Percentiles rank a stretch among this genome's conserved stretches.
phyloP scores from a whole-genome alignment of 179 eudicot species.

The Sideroxylon spinosum region DNA sequence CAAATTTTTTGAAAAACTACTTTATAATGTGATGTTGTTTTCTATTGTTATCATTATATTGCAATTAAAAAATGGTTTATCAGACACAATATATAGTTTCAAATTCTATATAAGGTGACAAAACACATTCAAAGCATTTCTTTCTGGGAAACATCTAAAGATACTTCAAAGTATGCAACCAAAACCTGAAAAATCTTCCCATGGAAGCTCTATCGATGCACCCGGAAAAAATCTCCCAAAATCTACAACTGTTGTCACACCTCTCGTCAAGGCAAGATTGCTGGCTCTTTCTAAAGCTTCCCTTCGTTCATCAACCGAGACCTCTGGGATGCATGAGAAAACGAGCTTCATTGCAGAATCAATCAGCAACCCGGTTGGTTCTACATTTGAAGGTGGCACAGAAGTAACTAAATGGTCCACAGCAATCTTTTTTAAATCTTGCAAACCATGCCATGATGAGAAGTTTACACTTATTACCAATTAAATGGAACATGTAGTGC shows the following conservation, averaged over 20 bases:
- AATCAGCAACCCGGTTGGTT: slow-evolving; percentile 84
- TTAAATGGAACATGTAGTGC: neutral
- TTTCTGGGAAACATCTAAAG: neutral
- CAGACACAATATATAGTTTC: neutral
- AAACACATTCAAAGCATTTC: neutral
- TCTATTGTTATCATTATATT: neutral
- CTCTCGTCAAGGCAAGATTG: slow-evolving; percentile 65
- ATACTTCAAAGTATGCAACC: neutral
- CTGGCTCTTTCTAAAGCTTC: slow-evolving; percentile 77
- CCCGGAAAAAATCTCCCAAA: slow-evolving; percentile 90
- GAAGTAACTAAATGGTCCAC: neutral
- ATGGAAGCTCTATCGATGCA: slow-evolving; percentile 56
- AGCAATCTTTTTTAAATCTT: neutral
- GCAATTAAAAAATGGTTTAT: neutral
- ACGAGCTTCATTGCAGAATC: slow-evolving; percentile 83
- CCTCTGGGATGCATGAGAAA: slow-evolving; percentile 56
- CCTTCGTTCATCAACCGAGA: slow-evolving; percentile 66
- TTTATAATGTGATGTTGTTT: neutral
- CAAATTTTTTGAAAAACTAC: neutral
- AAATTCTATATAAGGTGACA: neutral
- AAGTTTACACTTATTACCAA: neutral
- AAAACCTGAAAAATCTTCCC: slow-evolving; percentile 92
- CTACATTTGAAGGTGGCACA: slow-evolving; percentile 34
- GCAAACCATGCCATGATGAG: neutral
- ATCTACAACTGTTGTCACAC: slow-evolving; percentile 94